Conservation (phyloP, 495 filamentous ascomycete species). For the Hypoxylon cercidicola region DNA sequence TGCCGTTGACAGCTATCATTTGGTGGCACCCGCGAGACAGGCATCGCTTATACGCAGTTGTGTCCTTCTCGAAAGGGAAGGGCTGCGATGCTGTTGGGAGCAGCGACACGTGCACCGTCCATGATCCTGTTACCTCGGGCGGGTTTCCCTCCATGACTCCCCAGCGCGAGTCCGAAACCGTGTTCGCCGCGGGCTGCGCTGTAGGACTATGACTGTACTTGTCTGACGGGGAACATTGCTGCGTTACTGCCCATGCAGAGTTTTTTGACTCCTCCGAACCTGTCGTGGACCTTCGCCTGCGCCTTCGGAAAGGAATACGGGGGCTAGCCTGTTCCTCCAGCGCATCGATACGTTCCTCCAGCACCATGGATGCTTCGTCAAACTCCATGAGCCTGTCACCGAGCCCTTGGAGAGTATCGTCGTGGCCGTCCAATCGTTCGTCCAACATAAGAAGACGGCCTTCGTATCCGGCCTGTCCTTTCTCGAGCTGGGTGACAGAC, state of each 20-base stretch:
- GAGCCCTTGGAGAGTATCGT: slow-evolving; percentile 55
- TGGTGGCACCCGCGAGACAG: slow-evolving; percentile 66
- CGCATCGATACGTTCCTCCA: slow-evolving; percentile 63
- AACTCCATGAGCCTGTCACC: slow-evolving; percentile 57
- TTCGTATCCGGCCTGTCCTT: slow-evolving; percentile 54
- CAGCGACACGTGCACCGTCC: slow-evolving; percentile 67
- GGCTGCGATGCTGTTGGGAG: slow-evolving; percentile 61
- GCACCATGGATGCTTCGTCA: slow-evolving; percentile 59
- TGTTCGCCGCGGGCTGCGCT: slow-evolving; percentile 21
- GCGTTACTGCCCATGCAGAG: slow-evolving; percentile 32
- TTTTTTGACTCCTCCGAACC: slow-evolving; percentile 43
- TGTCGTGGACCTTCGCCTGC: slow-evolving; percentile 44
- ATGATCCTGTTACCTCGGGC: slow-evolving; percentile 47
- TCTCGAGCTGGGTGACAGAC: slow-evolving; percentile 58
- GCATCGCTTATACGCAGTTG: slow-evolving; percentile 66
- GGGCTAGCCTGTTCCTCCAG: slow-evolving; percentile 47
- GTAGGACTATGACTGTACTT: slow-evolving; percentile 10
- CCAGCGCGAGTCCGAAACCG: slow-evolving; percentile 19
- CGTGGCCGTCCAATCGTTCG: slow-evolving; percentile 53
- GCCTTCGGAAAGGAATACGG: slow-evolving; percentile 35
- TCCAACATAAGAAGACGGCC: slow-evolving; percentile 57
- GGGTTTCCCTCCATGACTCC: slow-evolving; percentile 8
- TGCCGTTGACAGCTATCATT: slow-evolving; percentile 60
- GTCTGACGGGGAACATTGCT: slow-evolving; percentile 10
- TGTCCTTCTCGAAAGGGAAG: slow-evolving; percentile 69